Base-by-base conservation (phyloP, 345 rosid genomes). In the Populus simonii region DNA sequence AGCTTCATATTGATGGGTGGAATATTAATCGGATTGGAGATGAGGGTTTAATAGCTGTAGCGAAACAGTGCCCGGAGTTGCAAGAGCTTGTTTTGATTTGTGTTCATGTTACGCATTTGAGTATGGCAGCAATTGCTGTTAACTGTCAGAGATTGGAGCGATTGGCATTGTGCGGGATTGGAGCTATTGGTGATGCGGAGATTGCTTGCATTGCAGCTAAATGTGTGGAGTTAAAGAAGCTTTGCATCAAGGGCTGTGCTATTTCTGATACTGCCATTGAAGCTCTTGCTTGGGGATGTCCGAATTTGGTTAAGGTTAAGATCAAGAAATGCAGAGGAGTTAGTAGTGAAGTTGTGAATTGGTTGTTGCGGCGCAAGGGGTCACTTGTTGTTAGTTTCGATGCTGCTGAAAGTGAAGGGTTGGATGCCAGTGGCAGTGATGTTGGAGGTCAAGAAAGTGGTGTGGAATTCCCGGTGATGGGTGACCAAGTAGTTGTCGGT, bases 1-100 rank as follows among this genome's bases (percentile, higher is more conserved):
- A 95, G 86, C 94, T 95, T 73, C 97, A 91, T 74, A 83, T 95
- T 38, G 96, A 95, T 80, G 99, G 97, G 77, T 91, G 92, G 94
- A 92, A 93, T 66, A 91, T 89, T 57, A 88, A 93, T 74, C 89
- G 85, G 85, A 93, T 95, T 12, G 97, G 94, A 5, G 98, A 95
- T 25, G 97, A 92, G 80, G 96, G 97, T 73, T 86, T 95, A 31
- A 82, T 90, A 3, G 91, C 92, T 53, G 87, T 95, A 35, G 92
- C 96, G 35, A 87, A 80, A 41, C 87, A 92, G 18, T 91, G 96
- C 9, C 75, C 81, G 29, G 83, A 88, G 83, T 80, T 95, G 7
- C 96, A 92, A 76, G 99, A 94, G 39, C 90, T 94, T 71, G 93
- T 92, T 63, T 84, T 94, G 76, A 91, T 92, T 27, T 92, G 98